Base-by-base conservation (phyloP, 148 eudicot genomes). In the Euryodendron excelsum region DNA sequence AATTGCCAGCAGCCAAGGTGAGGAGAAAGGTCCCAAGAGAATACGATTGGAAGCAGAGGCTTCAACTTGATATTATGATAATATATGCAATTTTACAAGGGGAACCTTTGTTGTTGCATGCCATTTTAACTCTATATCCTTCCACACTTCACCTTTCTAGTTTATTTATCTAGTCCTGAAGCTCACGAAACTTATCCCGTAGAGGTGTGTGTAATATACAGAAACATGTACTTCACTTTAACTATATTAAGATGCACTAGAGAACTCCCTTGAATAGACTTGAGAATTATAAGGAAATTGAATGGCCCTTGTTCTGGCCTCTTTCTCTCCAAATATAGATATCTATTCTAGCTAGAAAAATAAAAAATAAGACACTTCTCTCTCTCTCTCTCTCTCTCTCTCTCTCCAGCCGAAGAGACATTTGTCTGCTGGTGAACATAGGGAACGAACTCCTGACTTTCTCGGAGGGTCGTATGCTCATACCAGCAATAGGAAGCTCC, bases 31-130 rank as follows among this genome's bases (percentile, higher is more conserved):
- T 62, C 82, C 96, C 69, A 95, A 95, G 82, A 83, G 97, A 83
- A 65, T 95, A 61, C 97, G 98, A 21, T 74, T 95, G 80, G 91
- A 90, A 80, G 93, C 83, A 53, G 91, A 85, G 73, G 92, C 94
- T 56, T 85, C 86, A 65, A 82, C 78, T 78, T 93, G 81, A 88
- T 78, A 50, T 15, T n/a, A 30, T 68, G 69, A 68, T 37, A 39
- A 69, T 77, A 53, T 77, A 18, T 79, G 80, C 84, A 67, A 67
- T 83, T 77, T 50, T 41, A 37, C 36, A n/a, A 67, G 44, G 76
- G 80, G 60, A 55, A 56, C 73, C 69, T 61, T 77, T 52, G 69
- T 47, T 72, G 84, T 45, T 84, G 86, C 83, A 78, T 50, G 70
- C 45, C 64, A 25, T 53, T 59, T 74, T 64, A 39, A 15, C 4